Base-by-base conservation (phyloP, 2,329 filamentous ascomycete species). In the Botrytis hyacinthi region DNA sequence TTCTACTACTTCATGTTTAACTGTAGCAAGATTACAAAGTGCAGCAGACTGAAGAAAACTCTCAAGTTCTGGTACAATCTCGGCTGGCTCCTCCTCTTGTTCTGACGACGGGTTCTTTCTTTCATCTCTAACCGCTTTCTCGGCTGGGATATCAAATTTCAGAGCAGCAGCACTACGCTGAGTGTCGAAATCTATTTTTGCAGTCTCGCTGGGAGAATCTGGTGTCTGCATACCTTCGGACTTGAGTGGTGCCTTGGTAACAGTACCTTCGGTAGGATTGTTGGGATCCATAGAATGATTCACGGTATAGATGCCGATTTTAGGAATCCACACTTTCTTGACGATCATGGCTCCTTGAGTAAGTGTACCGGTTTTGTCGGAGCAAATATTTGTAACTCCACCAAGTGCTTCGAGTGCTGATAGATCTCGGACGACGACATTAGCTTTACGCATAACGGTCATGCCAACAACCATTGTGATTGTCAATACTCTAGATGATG, bases 281-380 rank as follows among this genome's bases (percentile, higher is more conserved):
- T 84, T 86, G 3, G 88, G 86, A 74, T 88, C 84, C 57, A 84
- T 85, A 35, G 85, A 86, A 66, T 86, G 83, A 65, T 85, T 83
- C 44, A 90, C 83, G 3, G 83, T 85, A 79, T 88, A 85, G 29
- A 85, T 85, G 4, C 87, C 87, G 42, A 83, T 82, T 22, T 83
- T 84, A 4, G 87, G 87, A 22, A 90, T 83, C 86, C 87, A 89
- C 1, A 85, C 86, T 75, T 87, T 87, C 60, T 87, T 84, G 10
- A 87, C 85, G n/a, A 90, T 85, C 88, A 90, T 90, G 76, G 87
- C 87, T 32, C 79, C 80, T 74, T 80, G 77, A 10, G 91, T 92
- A 73, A 93, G 82, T 0, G 90, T 92, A 1, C 92, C 92, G 0
- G 92, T 94, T 84, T 94, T 94, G 80, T 94, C 92, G 0, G 91